These are phyloP conservation scores for Citrullus amarus DNA, from an alignment of 306 rosid genomes.

Conservation along the genomic window DNA sequence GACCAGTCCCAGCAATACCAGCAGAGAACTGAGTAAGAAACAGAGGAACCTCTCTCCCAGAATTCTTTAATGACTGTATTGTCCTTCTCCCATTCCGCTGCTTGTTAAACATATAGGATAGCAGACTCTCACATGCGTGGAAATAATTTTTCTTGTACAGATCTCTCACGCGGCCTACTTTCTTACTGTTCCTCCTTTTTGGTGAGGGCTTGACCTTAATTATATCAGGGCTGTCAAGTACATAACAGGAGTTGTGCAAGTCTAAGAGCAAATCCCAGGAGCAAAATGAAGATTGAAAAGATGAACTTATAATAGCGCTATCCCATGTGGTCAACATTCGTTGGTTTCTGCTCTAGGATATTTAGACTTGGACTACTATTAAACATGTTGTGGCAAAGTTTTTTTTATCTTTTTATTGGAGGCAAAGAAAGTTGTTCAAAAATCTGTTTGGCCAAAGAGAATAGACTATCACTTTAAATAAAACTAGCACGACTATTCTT, in stretches of 20 bases:
- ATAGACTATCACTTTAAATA: not conserved
- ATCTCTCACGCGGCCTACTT: slow-evolving; percentile 43
- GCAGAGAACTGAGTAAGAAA: slow-evolving; percentile 62
- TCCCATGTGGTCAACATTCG: not conserved
- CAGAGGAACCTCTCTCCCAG: slow-evolving; percentile 69
- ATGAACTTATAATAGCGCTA: not conserved
- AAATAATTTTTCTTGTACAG: slow-evolving; percentile 53
- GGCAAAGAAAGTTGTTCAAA: not conserved
- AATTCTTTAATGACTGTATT: slow-evolving; percentile 46
- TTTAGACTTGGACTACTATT: not conserved
- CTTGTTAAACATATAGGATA: slow-evolving; percentile 49
- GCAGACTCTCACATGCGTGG: slow-evolving; percentile 73
- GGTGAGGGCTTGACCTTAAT: slow-evolving; percentile 39
- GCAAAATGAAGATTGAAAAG: not conserved
- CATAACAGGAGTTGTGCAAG: slow-evolving; percentile 8
- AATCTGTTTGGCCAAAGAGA: not conserved
- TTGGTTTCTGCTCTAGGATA: not conserved
- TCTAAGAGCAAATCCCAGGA: not conserved
- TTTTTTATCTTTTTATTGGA: not conserved
- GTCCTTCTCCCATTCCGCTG: slow-evolving; percentile 31
- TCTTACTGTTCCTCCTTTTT: slow-evolving; percentile 42
- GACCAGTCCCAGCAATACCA: slow-evolving; percentile 73
- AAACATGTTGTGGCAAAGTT: not conserved
- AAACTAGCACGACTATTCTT: not conserved
- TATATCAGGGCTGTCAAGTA: slow-evolving; percentile 57